Evolutionary conservation across 805 yeast species (phyloP), one percentile per base, ranked within the genome.

Genomic region (Monosporozyma siamensis): DNA sequence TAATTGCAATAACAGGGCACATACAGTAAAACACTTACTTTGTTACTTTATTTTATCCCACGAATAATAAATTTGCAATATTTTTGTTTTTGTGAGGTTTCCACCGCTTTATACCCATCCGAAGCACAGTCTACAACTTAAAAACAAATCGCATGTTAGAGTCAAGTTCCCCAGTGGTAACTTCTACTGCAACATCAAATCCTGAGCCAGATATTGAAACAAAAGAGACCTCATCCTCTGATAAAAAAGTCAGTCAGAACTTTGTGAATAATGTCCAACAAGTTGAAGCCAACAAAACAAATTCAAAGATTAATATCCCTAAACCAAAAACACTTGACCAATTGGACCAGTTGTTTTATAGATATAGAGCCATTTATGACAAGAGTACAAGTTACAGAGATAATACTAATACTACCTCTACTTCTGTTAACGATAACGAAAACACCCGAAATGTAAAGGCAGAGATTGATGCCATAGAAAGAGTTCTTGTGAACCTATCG

Each of bases 401-500:
- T n/a, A n/a, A n/a, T n/a, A n/a, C n/a, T n/a, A n/a, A n/a, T n/a
- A n/a, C n/a, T n/a, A n/a, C n/a, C n/a, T n/a, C n/a, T n/a, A n/a
- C n/a, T n/a, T n/a, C n/a, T n/a, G n/a, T n/a, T n/a, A n/a, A n/a
- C n/a, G 32, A 49, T 56, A 8, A 51, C 42, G 30, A 56, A 48
- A 10, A 59, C 18, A 15, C 55, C 36, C 11, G 7, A 24, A 35
- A 35, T 24, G 38, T 26, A 24, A 48, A 47, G 30, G 39, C 50
- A 3, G 80, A 75, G 44, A 67, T 69, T 40, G 49, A 56, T 6
- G 72, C 73, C 1, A 67, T 77, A 22, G 71, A 72, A 46, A 63
- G 61, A 17, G 58, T 65, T 1, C 54, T 77, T 23, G 51, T 55
- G 27, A 49, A 62, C 39, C 61, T 75, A 5, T 69, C 75, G 34